Conservation (phyloP, 2,329 filamentous ascomycete species). For the Lachnellula arida region DNA sequence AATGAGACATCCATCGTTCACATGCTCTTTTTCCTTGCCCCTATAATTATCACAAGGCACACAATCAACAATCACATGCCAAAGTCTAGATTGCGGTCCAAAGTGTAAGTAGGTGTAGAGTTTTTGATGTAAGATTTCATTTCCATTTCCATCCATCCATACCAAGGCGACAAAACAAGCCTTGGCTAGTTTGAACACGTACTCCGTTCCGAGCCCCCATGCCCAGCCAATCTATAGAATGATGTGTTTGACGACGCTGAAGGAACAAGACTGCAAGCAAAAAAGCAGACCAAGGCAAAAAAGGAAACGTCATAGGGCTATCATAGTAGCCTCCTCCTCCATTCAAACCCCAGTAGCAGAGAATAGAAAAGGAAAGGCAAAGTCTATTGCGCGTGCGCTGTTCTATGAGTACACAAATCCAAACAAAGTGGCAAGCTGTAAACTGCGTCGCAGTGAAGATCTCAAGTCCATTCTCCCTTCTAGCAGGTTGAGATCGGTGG, state of each 20-base stretch:
- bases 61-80: too few relatives aligned
- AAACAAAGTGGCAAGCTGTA: conserved; percentile 3
- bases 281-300: not conserved
- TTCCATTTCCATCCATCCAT: too few relatives aligned
- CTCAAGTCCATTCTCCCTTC: not conserved
- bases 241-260: not conserved
- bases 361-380: conserved; percentile 7
- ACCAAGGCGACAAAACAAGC: not conserved
- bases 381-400: conserved; percentile 24
- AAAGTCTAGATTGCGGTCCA: too few relatives aligned
- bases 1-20: too few relatives aligned
- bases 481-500: not conserved
- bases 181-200: not conserved
- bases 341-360: not conserved
- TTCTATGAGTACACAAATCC: conserved; percentile 20
- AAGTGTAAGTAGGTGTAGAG: too few relatives aligned
- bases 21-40: too few relatives aligned
- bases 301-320: not conserved
- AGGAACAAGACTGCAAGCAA: not conserved
- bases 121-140: too few relatives aligned
- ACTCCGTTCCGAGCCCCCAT: not conserved
- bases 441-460: conserved; percentile 6
- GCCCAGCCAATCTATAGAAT: not conserved
- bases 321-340: not conserved
- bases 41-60: too few relatives aligned